Evolutionary conservation across 371 early-diverging fungal genomes (phyloP), one percentile per base, ranked within the genome.

Genomic region (Mortierella sp.): DNA sequence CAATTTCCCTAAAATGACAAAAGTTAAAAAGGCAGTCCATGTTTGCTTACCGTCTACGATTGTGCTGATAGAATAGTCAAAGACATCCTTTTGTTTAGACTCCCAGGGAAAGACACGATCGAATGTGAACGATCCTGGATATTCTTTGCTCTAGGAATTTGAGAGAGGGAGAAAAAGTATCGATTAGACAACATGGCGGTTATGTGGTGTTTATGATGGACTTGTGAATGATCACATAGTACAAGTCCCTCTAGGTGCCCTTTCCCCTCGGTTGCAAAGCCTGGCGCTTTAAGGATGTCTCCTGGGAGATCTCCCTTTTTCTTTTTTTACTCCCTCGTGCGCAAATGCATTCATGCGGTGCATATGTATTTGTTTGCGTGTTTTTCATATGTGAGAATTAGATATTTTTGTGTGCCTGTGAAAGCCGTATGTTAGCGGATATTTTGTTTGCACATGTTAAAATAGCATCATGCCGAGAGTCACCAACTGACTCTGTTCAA

Each of bases 51-150:
- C 97, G 85, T 96, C 97, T 45, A 98, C 94, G 62, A 95, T 96
- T 52, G 94, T 90, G 73, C 91, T 91, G 68, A 97, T 96, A 16
- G 97, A 91, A 76, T 96, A 95, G 69, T 95, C 92, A 83, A 96
- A 98, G 40, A 97, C 90, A 59, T 93, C 91, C 69, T 92, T 85
- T 83, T 98, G 98, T 3, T 90, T 86, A 3, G 95, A 90, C 45
- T 90, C 90, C 76, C 91, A 92, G 65, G 95, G 96, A 83, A 97
- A 98, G 55, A 96, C 91, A 43, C 92, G 85, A 84, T 98, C 98
- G 83, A 97, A 98, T 1, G 96, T 91, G 77, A 96, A 97, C 7
- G 86, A 83, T 24, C 93, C 94, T 52, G 92, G 89, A 63, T 91
- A 91, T 55, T 97, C 97, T 65, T 94, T 92, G 81, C 94, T 94